Evolutionary conservation across 2,329 filamentous ascomycete species (phyloP), one percentile per base, ranked within the genome.

Genomic region (Epichloe coenophiala): DNA sequence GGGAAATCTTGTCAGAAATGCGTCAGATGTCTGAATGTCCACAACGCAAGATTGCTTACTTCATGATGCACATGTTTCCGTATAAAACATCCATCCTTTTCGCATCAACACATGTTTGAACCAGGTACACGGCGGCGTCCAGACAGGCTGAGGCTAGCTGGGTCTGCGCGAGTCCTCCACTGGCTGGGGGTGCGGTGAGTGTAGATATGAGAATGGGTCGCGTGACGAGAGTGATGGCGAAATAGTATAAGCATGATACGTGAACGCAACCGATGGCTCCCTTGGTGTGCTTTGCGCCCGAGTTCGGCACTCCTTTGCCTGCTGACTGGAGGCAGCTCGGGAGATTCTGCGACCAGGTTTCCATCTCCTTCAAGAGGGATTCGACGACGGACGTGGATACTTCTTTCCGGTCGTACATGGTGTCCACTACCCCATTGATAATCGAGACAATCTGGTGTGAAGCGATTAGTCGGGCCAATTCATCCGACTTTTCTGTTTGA

Each of bases 21-120:
- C 27, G 9, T 31, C 27, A 31, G 8, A 31, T 31, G 27, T 31
- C 3, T 9, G 27, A 31, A 31, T 11, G 27, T 31, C 27, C 27
- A 31, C 27, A 9, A 11, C 8, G 27, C 27, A 11, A 31, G 27
- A 31, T 31, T 31, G 27, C 72, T 61, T 61, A 78, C 76, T 80
- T 81, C 50, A 81, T 63, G 5, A 81, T 72, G 39, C 74, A 76
- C 77, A 80, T 78, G 50, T 80, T 80, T 8, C 68, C 70, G 12
- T 75, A 63, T 0, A 79, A 58, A 1, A 75, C 47, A 0, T 65
- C 63, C 2, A 71, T 67, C 8, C 67, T 67, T 11, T 71, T 62
- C 1, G 74, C 70, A 49, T 78, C 71, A 19, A 68, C 57, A 46
- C 76, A 78, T 17, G 74, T 76, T 47, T 79, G 74, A 1, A 74